These are phyloP conservation scores for Phytophthora pisi DNA, from an alignment of 352 stramenopile genomes.

Conservation along the genomic window DNA sequence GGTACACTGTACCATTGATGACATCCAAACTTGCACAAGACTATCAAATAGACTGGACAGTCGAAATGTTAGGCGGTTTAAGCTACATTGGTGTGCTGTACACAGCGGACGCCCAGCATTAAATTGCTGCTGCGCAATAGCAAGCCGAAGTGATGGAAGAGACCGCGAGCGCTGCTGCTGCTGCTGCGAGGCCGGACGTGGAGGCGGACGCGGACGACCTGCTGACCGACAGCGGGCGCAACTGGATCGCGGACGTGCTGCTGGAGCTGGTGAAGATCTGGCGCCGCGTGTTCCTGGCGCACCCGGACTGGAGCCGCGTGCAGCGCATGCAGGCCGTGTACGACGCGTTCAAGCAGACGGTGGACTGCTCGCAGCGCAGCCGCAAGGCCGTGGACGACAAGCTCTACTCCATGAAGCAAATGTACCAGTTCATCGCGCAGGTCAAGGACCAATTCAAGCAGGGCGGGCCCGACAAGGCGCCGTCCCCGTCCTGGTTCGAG, in stretches of 20 bases:
- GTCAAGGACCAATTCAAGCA: constrained; percentile 58
- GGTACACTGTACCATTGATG: no score
- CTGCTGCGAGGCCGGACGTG: constrained; percentile 2
- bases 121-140: no score
- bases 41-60: no score
- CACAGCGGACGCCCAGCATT: no score
- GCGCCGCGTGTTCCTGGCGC: constrained; percentile 43
- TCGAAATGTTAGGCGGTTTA: no score
- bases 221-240: constrained; percentile 51
- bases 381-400: constrained; percentile 73
- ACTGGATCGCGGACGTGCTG: constrained; percentile 59
- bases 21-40: no score
- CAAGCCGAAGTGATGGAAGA: constrained; percentile 17
- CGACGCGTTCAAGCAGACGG: constrained; percentile 49
- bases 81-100: no score
- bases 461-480: constrained; percentile 17
- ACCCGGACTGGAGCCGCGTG: constrained; percentile 45
- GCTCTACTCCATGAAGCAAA: constrained; percentile 71
- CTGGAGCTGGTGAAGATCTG: constrained; percentile 65
- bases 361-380: constrained; percentile 52
- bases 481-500: constrained; percentile 61
- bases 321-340: constrained; percentile 58
- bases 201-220: constrained; percentile 34
- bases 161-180: neutral
- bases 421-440: constrained; percentile 75